Base-by-base conservation (phyloP, 495 filamentous ascomycete species). In the Parachaetomium inaequale region DNA sequence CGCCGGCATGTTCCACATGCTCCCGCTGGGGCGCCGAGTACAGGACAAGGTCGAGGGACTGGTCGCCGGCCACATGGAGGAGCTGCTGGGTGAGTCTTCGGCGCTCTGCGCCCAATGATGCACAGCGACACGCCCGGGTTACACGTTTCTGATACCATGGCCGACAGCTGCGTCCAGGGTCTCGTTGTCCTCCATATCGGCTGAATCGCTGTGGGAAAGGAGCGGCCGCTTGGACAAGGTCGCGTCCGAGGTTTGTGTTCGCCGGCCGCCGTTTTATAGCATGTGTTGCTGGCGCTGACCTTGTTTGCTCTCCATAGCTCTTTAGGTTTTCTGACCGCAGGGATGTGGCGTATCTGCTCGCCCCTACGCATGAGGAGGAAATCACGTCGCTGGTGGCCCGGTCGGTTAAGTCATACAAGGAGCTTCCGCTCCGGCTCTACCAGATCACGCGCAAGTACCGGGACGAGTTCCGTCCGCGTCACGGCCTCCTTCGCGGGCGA, bases 311-410 rank as follows among this genome's bases (percentile, higher is more conserved):
- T 52, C 61, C 34, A 29, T 56, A 96, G 88, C 78, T 97, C 21
- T 95, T 98, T 70, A 82, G 81, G 40, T 83, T 98, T 49, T 77
- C 82, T 25, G 93, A 97, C 71, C 83, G 93, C 42, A 94, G 88
- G 73, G 85, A 88, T 26, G 77, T 84, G 15, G 81, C 83, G 19
- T 91, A 88, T 59, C 75, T 98, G 28, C 82, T 98, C 19, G 88
- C 94, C 3, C 94, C 94, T 2, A 98, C 94, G 0, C 95, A 98
- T 65, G 94, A 98, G 68, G 94, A 98, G 72, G 94, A 98, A 70
- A 92, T 98, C 59, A 98, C 94, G 0, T 73, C 83, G 0, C 79
- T 98, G 14, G 88, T 95, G 3, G 84, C 84, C 2, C 82, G 79
- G 51, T 80, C 87, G 25, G 79, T 91, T n/a, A 85, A 87, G 52